Base-by-base conservation (phyloP, 805 yeast species). In the Aciculoconidium aculeatum region DNA sequence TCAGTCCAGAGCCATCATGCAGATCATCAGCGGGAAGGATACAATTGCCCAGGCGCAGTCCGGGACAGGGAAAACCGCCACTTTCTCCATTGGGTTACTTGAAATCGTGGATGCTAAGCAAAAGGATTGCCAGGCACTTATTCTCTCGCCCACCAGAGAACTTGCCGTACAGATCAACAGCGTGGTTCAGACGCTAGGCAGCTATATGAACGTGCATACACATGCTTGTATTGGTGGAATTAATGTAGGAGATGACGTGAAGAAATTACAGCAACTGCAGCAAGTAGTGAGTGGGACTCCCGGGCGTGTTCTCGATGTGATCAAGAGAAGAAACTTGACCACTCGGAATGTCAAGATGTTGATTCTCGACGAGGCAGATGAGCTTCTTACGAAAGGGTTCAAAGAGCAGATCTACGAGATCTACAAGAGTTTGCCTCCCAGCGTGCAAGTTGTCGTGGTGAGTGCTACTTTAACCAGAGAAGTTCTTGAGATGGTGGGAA, bases 161-260 rank as follows among this genome's bases (percentile, higher is more conserved):
- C 75, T 92, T 61, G 97, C 97, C 28, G 70, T 78, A 46, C 98
- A 92, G 72, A 92, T 92, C 58, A 95, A 86, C 67, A 84, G 80
- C 58, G 98, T 92, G 47, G 85, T 90, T 30, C 70, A 79, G 55
- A 82, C 88, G 46, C 73, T 92, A 47, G 96, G 97, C 43, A 77
- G 77, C 61, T 85, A 83, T 71, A 77, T 92, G 80, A 80, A 85
- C 53, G 75, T 90, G 39, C 77, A 80, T 42, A 88, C 92, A 50
- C 96, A 92, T 58, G 96, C 97, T 31, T 90, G 95, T 64, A 85
- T 92, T 52, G 98, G 98, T 63, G 98, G 98, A 59, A 90, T 94
- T 39, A 75, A 85, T 37, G 74, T 86, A 58, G 77, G 78, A 38
- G 92, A 87, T 43, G 98, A 92, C 67, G 71, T 83, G 42, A 82